Base-by-base conservation (phyloP, 2,329 filamentous ascomycete genomes). In the Trichoderma sp. region DNA sequence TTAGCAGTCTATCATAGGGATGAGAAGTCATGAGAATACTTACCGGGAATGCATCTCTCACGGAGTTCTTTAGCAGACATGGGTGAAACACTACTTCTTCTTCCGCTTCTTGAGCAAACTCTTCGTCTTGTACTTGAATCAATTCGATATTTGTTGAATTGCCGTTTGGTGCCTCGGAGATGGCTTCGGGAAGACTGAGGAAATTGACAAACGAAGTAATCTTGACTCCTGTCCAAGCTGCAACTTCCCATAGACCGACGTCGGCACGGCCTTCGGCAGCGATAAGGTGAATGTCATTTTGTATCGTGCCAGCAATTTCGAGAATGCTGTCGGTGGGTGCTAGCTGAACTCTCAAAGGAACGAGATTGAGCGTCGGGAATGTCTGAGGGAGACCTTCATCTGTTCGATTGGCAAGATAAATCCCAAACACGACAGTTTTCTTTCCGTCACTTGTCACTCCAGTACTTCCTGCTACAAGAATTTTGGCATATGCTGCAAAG, bases 121-220 rank as follows among this genome's bases (percentile, higher is more conserved):
- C 38, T 33, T 71, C 38, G 11, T 11, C 3, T 9, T n/a, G 14
- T 1, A 72, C 18, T 2, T 41, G 69, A 6, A 64, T 16, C 14
- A 72, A 9, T 2, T n/a, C 16, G n/a, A 38, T 35, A 3, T 56
- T 24, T n/a, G 0, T 9, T 35, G n/a, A 16, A 1, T 14, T 21
- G 0, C 29, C 67, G 59, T 4, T 76, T 31, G 2, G n/a, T 29
- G 38, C 21, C 33, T 9, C 31, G 14, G 24, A 7, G 2, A 41
- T 21, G 16, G 73, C 56, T 8, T 77, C 75, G 0, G 89, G 89
- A 6, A 91, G 82, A 69, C 87, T 91, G 21, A 97, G 83, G 78
- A 97, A 97, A 82, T 98, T 98, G 79, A 98, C 91, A 84, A 94
- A 96, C 0, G 89, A 91, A 78, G 93, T 89, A 1, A 97, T 83